A percentile compares a stretch with the other conserved stretches of the same genome.
These are phyloP conservation scores for Geotrichum ghanense DNA, from an alignment of 805 yeast genomes.

Conservation along the genomic window DNA sequence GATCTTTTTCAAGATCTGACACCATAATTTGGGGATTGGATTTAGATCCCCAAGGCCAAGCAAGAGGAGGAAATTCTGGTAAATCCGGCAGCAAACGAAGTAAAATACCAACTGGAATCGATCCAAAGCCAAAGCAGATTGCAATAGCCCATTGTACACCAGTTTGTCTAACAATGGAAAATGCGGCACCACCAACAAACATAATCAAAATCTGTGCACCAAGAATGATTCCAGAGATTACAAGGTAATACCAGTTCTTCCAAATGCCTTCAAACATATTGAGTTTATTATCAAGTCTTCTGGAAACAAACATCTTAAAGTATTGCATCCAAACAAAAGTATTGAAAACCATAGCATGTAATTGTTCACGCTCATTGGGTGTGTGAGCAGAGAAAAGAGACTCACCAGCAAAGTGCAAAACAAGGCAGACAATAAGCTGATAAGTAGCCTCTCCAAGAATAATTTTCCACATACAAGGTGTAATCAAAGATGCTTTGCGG, in stretches of 20 bases:
- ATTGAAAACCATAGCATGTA: slow-evolving; percentile 83
- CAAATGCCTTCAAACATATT: slow-evolving; percentile 75
- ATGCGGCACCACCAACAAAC: slow-evolving; percentile 97
- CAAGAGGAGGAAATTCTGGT: slow-evolving; percentile 9
- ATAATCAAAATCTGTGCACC: slow-evolving; percentile 81
- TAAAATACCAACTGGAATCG: slow-evolving; percentile 69
- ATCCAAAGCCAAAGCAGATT: slow-evolving; percentile 62
- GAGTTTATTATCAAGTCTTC: slow-evolving; percentile 77
- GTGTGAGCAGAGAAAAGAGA: slow-evolving; percentile 34
- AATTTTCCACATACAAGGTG: slow-evolving; percentile 98
- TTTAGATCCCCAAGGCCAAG: slow-evolving; percentile 19
- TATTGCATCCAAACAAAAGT: slow-evolving; percentile 97
- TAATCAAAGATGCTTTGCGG: slow-evolving; percentile 63
- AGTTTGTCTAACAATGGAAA: slow-evolving; percentile 68
- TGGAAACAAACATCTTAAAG: slow-evolving; percentile 81
- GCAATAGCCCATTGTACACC: slow-evolving; percentile 88
- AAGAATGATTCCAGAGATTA: slow-evolving; percentile 62
- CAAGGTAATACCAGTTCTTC: slow-evolving; percentile 72
- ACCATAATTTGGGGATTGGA: slow-evolving; percentile 10
- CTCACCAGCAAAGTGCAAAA: slow-evolving; percentile 69
- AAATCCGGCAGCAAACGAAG: slow-evolving; percentile 74
- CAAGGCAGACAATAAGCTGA: slow-evolving; percentile 73
- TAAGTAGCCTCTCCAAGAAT: slow-evolving; percentile 74
- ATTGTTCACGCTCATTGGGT: slow-evolving; percentile 30
- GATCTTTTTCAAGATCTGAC: slow-evolving; percentile 16